Evolutionary conservation across 139 green algal species (phyloP).

Genomic region (Medakamo hakoo): DNA sequence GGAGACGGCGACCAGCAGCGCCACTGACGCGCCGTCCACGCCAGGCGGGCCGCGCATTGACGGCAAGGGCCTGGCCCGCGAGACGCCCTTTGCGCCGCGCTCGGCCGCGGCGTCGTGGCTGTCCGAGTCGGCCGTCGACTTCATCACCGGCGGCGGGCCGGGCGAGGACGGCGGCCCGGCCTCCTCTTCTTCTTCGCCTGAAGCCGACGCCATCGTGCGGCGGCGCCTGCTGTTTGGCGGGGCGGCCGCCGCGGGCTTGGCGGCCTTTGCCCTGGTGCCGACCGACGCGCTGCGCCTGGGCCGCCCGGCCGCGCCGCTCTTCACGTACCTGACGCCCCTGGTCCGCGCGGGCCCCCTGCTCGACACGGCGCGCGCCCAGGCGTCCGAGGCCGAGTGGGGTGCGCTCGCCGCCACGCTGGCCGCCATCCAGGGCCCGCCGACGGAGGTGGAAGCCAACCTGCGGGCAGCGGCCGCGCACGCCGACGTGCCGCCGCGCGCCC

Average conservation of each 20-base stretch:
- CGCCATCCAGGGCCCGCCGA: neutral
- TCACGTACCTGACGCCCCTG: conserved; percentile 52
- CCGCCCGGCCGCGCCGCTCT: conserved; percentile 46
- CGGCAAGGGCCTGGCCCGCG: neutral
- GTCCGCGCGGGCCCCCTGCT: conserved; percentile 18
- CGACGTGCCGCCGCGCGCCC: neutral
- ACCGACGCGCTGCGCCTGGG: conserved; percentile 29
- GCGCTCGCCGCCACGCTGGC: neutral
- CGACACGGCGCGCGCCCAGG: neutral
- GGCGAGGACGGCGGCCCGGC: conserved; percentile 12
- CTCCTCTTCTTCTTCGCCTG: neutral
- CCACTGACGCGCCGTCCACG: conserved; percentile 4
- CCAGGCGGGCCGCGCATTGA: conserved; percentile 5
- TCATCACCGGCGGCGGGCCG: conserved; percentile 33
- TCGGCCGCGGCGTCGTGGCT: conserved; percentile 23
- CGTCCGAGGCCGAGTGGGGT: neutral
- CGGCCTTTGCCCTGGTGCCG: conserved; percentile 46
- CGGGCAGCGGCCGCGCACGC: neutral
- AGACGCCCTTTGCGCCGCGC: neutral
- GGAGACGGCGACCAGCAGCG: conserved; percentile 5
- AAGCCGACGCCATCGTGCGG: conserved; percentile 5
- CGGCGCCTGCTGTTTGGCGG: conserved; percentile 34
- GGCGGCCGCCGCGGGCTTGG: conserved; percentile 10
- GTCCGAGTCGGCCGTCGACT: conserved; percentile 42
- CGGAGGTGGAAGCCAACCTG: neutral